Base-by-base conservation (phyloP, 2,329 filamentous ascomycete genomes). In the Chaetomium sp. region DNA sequence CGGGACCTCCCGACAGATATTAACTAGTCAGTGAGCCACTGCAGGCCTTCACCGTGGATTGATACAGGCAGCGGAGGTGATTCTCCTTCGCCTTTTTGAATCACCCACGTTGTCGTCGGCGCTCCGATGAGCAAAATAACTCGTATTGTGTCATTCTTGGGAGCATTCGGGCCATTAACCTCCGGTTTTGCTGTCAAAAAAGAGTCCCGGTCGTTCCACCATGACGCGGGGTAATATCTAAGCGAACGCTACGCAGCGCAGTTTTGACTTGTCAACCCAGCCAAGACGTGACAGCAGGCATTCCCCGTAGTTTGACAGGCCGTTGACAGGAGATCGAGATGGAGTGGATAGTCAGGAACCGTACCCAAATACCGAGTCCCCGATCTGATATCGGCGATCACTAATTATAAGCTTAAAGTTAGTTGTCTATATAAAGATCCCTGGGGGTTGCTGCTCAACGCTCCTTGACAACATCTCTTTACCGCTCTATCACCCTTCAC, bases 311-410 rank as follows among this genome's bases (percentile, higher is more conserved):
- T 1, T 5, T 4, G 19, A 27, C 19, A 27, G 19, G 3, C 19
- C 19, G 19, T 47, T 47, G 44, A 47, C 44, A 47, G 44, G 33
- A 35, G 44, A 47, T 47, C 44, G 32, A 47, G 44, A 47, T 47
- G 8, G 36, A n/a, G 19, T 47, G 32, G 7, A 47, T 11, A 47
- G 34, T 47, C n/a, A 6, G 19, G 19, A 27, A 27, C 19, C 19
- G 19, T 27, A 27, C 19, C 2, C 32, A 35, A 35, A 27, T 32
- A 45, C 7, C 14, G 43, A 32, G 7, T 4, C 34, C 27, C 19
- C 43, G 43, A 45, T 45, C 10, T 32, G 44, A 32, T 35, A 48
- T 35, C 33, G 45, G 12, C 36, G 45, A 46, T 46, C 44, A 12
- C 12, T 8, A 35, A 46, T 46, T 27, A 27, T 27, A 27, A 27